A percentile compares a stretch with the other conserved stretches of the same genome.
Evolutionary conservation across 176 grass and related monocot genomes (phyloP).

Genomic region (Elaeis guineensis): DNA sequence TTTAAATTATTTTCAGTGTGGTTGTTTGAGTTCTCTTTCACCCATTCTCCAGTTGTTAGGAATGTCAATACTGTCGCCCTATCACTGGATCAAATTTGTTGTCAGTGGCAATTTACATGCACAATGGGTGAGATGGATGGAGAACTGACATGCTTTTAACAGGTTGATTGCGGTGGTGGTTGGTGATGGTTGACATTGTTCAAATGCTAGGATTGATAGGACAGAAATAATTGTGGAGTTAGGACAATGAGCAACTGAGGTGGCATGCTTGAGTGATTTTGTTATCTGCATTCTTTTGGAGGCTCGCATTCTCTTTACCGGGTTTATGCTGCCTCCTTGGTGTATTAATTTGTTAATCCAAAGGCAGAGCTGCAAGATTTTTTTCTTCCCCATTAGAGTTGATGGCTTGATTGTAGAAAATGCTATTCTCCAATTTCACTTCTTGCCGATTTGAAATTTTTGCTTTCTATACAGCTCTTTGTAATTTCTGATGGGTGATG

Average conservation of each 20-base stretch:
- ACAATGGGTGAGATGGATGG: constrained; percentile 21
- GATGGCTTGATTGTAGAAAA: not conserved
- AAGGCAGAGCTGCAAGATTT: constrained; percentile 4
- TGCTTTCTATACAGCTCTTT: too few species aligned
- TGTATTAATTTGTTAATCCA: constrained; percentile 32
- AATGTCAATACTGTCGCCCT: not conserved
- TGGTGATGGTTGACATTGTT: constrained; percentile 31
- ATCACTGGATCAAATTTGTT: constrained; percentile 5
- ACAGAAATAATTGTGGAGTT: constrained; percentile 36
- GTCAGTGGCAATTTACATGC: not conserved
- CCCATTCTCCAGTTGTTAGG: not conserved
- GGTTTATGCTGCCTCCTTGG: constrained; percentile 17
- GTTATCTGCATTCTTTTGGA: constrained; percentile 65
- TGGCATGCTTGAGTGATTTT: constrained; percentile 19
- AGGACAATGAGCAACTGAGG: constrained; percentile 39
- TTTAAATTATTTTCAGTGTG: constrained; percentile 56
- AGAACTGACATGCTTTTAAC: constrained; percentile 17
- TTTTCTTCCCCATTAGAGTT: not conserved
- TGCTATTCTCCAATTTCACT: too few species aligned
- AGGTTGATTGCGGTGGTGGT: constrained; percentile 4
- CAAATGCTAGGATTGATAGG: constrained; percentile 34
- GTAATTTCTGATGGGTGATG: too few species aligned
- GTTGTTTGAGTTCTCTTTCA: constrained; percentile 17
- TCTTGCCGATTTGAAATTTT: too few species aligned
- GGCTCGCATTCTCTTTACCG: constrained; percentile 11